These are phyloP conservation scores for Colletotrichum endophyticum DNA, from an alignment of 2,329 filamentous ascomycete genomes.

Conservation along the genomic window DNA sequence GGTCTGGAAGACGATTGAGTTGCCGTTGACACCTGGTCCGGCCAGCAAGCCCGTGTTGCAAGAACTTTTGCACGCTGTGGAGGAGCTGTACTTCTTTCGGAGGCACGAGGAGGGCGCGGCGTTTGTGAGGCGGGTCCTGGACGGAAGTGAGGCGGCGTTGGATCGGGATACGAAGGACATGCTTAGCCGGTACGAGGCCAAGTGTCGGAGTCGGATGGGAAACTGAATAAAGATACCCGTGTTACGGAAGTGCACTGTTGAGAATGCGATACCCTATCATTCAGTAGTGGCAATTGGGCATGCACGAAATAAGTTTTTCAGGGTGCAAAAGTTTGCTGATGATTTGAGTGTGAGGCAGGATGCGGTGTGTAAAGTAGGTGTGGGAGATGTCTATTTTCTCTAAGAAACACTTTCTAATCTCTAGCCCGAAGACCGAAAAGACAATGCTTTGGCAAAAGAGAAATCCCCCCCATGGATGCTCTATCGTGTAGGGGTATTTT, in stretches of 20 bases:
- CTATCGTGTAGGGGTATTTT: slow-evolving; percentile 18
- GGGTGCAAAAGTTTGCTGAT: neutral
- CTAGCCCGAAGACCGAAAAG: neutral
- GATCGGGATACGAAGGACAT: slow-evolving; percentile 48
- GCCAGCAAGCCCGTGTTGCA: slow-evolving; percentile 53
- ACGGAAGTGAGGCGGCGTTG: slow-evolving; percentile 33
- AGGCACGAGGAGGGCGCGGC: slow-evolving; percentile 49
- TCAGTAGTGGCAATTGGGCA: neutral
- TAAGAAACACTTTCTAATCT: neutral
- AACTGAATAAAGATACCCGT: neutral
- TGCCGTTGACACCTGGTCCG: slow-evolving; percentile 40
- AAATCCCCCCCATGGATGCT: neutral
- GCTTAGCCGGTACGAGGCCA: slow-evolving; percentile 46
- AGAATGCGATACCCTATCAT: neutral
- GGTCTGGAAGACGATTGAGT: slow-evolving; percentile 46
- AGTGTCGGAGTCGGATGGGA: slow-evolving; percentile 37
- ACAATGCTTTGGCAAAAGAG: neutral
- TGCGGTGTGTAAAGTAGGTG: neutral
- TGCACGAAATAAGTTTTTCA: neutral
- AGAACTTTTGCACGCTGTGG: slow-evolving; percentile 58
- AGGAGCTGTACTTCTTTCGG: slow-evolving; percentile 62
- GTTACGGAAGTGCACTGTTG: neutral
- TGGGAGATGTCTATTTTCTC: slow-evolving; percentile 2
- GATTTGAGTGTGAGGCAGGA: neutral
- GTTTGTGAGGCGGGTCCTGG: slow-evolving; percentile 43